Base-by-base conservation (phyloP, 371 early-diverging fungal genomes). In the Rhizomucor miehei region DNA sequence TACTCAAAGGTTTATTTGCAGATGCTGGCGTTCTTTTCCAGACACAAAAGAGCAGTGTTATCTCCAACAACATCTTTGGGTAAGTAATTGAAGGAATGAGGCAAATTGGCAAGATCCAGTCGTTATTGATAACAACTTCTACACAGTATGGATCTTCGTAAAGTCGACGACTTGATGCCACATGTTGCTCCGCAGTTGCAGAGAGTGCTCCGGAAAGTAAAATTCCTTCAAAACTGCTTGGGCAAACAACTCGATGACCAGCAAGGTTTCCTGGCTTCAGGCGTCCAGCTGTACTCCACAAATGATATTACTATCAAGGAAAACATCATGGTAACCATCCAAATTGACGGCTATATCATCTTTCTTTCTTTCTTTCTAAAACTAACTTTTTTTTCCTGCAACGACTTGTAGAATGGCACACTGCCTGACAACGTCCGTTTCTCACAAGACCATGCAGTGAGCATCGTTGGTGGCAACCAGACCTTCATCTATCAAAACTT, bases 21-120 rank as follows among this genome's bases (percentile, higher is more conserved):
- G 72, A 75, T 36, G 39, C 67, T 36, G 71, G 69, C 24, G 49
- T 75, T 17, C 35, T 69, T 6, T 67, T 75, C 44, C 61, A 71
- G 14, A 60, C 63, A 0, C 69, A 71, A 54, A 65, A 65, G 23
- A 63, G 59, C 51, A 71, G 72, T 51, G 56, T 71, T 3, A 56
- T 75, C 13, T 63, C 69, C 19, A 71, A 75, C 54, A 75, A 75
- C 44, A 75, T 75, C 38, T 71, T 75, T 61, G 75, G 75, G 63
- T 63, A 63, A 57, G 43, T 8, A 6, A 14, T 41, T 12, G 14
- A 41, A 8, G 5, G 8, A 29, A 29, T 29, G 29, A n/a, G 29
- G 8, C 12, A 6, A 16, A 19, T 41, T 41, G n/a, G n/a, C n/a
- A n/a, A n/a, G n/a, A n/a, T n/a, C n/a, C n/a, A n/a, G n/a, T n/a